Conservation (phyloP, 352 stramenopile species). For the Elongisporangium prolatum region DNA sequence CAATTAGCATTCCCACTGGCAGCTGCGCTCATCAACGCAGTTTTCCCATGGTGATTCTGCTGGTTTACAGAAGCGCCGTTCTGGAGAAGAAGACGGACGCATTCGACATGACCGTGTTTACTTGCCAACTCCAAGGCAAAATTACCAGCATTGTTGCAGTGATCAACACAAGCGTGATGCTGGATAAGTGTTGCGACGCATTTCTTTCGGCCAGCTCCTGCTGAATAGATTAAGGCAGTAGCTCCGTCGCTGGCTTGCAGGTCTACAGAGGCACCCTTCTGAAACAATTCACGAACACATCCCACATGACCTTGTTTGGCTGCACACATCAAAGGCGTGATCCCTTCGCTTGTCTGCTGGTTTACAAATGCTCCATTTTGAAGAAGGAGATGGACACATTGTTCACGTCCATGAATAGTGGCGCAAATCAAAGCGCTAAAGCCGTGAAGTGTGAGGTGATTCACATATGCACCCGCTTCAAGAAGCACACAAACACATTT, state of each 20-base stretch:
- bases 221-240: constrained; percentile 19
- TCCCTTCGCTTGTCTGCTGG: neutral
- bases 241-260: constrained; percentile 3
- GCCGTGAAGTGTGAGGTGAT: neutral
- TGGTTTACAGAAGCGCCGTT: neutral
- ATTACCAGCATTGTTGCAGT: constrained; percentile 10
- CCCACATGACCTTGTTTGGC: constrained; percentile 2
- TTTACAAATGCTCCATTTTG: neutral
- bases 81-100: constrained; percentile 13
- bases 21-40: neutral
- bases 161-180: constrained; percentile 10
- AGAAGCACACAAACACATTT: neutral
- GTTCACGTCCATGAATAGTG: constrained; percentile 2
- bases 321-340: neutral
- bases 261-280: constrained; percentile 11
- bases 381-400: neutral
- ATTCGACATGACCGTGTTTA: constrained; percentile 8
- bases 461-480: neutral
- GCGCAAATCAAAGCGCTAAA: constrained; percentile 11
- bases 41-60: neutral
- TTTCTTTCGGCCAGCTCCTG: constrained; percentile 7
- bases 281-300: constrained; percentile 6
- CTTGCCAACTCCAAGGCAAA: constrained; percentile 14
- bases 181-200: constrained; percentile 13
- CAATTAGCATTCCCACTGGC: neutral